phyloP scores from a whole-genome alignment of 2,329 filamentous ascomycete species.

The Microdochium bolleyi region DNA sequence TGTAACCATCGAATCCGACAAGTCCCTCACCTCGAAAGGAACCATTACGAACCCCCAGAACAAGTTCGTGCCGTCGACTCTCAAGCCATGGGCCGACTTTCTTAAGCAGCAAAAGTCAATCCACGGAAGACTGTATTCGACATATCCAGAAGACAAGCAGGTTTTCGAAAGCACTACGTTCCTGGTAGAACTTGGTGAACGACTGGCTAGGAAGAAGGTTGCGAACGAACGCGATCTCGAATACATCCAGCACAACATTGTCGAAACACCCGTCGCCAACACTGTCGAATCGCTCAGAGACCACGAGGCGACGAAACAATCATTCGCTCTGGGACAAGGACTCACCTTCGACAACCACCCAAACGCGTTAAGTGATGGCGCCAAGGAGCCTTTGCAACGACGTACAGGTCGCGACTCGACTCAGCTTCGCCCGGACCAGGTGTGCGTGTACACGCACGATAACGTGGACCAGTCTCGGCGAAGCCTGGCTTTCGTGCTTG shows the following conservation, averaged over 20 bases:
- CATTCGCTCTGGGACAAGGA: no score
- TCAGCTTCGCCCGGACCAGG: background rate
- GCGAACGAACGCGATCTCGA: background rate
- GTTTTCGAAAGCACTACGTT: background rate
- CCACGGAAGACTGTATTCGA: background rate
- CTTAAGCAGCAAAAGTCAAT: background rate
- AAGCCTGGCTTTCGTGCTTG: slow-evolving; percentile 2
- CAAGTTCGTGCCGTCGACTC: background rate
- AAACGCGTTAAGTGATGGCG: slow-evolving; percentile 1
- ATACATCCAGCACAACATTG: no score
- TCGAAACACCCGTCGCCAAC: no score
- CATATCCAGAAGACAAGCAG: background rate
- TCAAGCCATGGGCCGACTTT: background rate
- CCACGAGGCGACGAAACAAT: no score
- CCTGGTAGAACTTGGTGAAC: background rate
- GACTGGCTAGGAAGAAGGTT: background rate
- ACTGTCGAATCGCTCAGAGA: no score
- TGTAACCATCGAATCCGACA: background rate
- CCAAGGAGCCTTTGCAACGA: background rate
- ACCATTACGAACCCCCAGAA: background rate
- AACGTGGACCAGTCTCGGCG: background rate
- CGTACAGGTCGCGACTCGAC: background rate
- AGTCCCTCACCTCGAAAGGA: background rate
- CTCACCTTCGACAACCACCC: background rate
- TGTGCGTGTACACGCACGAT: background rate